These are phyloP conservation scores for Diospyros lotus DNA, from an alignment of 148 eudicot genomes.

Conservation along the genomic window DNA sequence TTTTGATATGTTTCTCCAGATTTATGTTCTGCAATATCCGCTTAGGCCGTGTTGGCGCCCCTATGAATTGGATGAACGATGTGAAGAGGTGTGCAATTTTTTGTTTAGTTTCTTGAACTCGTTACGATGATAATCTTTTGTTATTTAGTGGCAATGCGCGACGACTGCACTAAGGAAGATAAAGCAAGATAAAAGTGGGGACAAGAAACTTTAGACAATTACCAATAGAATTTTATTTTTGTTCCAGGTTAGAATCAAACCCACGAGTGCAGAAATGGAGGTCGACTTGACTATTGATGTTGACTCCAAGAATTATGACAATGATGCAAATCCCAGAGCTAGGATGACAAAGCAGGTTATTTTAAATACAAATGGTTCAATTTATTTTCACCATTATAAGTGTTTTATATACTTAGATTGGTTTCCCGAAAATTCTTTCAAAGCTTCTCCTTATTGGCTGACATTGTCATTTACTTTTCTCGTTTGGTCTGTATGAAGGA, in stretches of 20 bases:
- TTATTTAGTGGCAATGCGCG: not conserved
- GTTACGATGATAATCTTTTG: not conserved
- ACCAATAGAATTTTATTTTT: not conserved
- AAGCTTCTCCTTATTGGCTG: not conserved
- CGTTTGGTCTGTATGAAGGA: not conserved
- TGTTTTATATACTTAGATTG: not conserved
- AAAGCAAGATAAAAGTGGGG: not conserved
- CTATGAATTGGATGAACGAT: slow-evolving; percentile 72
- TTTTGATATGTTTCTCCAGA: slow-evolving; percentile 31
- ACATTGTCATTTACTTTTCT: not conserved
- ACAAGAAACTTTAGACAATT: not conserved
- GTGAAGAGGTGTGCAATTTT: slow-evolving; percentile 49
- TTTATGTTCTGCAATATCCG: slow-evolving; percentile 82
- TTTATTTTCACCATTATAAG: not conserved
- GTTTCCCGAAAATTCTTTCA: not conserved
- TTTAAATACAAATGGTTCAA: not conserved
- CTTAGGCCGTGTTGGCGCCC: slow-evolving; percentile 85
- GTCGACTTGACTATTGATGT: slow-evolving; percentile 63
- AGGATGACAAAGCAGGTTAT: slow-evolving; percentile 58
- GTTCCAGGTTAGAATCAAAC: slow-evolving; percentile 72
- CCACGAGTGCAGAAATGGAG: slow-evolving; percentile 51
- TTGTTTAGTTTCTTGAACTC: not conserved
- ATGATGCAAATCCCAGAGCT: slow-evolving; percentile 18
- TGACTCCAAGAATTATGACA: slow-evolving; percentile 48
- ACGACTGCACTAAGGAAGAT: not conserved